phyloP scores from a whole-genome alignment of 768 basidiomycete species.

The Lactarius hatsudake region DNA sequence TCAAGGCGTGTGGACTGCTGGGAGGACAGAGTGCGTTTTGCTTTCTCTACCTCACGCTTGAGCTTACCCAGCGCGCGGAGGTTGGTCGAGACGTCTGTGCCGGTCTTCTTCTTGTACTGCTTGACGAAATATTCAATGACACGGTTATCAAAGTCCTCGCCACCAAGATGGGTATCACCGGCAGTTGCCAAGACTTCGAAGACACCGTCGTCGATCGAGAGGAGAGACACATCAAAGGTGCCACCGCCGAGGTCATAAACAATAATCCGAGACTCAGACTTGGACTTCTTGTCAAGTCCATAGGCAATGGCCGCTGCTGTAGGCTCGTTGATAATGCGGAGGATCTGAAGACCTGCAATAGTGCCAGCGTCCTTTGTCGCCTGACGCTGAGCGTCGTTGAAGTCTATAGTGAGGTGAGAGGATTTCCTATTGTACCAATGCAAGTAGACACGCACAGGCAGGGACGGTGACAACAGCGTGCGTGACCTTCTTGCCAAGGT shows the following conservation, averaged over 20 bases:
- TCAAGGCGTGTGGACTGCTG: conserved; percentile 92
- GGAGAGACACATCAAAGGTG: conserved; percentile 97
- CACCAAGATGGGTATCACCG: conserved; percentile 63
- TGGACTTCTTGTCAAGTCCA: conserved; percentile 91
- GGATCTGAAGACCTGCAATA: conserved; percentile 90
- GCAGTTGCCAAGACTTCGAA: conserved; percentile 59
- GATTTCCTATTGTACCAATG: not conserved
- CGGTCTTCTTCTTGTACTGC: conserved; percentile 51
- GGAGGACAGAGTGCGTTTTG: conserved; percentile 80
- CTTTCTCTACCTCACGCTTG: conserved; percentile 39
- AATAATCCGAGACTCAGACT: conserved; percentile 89
- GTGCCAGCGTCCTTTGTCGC: conserved; percentile 98
- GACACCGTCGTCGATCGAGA: conserved; percentile 64
- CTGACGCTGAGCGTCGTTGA: conserved; percentile 99
- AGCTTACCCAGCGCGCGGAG: conserved; percentile 54
- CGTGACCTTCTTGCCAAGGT: conserved; percentile 93
- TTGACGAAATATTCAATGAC: conserved; percentile 57
- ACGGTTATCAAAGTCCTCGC: conserved; percentile 51
- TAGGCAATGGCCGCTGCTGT: conserved; percentile 98
- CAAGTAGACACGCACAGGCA: conserved; percentile 58
- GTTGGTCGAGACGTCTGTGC: conserved; percentile 49
- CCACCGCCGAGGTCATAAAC: conserved; percentile 99
- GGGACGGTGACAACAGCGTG: conserved; percentile 99
- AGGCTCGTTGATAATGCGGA: conserved; percentile 98
- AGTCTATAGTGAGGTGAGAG: conserved; percentile 50